Evolutionary conservation across 1,139 yeast species (phyloP).

Genomic region (Pichia sp.): DNA sequence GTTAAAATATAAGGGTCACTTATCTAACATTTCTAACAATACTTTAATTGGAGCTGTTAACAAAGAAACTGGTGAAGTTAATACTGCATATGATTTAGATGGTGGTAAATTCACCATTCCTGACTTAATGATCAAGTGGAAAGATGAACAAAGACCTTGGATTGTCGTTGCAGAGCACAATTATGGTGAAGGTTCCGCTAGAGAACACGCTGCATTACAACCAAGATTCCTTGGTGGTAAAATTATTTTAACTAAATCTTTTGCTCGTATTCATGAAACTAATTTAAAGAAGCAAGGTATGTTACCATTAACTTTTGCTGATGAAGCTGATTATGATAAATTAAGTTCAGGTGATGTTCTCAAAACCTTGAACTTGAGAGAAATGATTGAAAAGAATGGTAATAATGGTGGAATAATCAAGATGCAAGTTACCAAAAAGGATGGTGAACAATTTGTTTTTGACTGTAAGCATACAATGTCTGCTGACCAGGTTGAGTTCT

Average conservation of each 20-base stretch:
- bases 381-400: slow-evolving; percentile 76
- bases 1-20: slow-evolving; percentile 96
- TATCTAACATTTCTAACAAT: slow-evolving; percentile 91
- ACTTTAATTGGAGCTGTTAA: slow-evolving; percentile 96
- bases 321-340: slow-evolving; percentile 82
- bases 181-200: slow-evolving; percentile 98
- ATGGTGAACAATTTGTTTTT: slow-evolving; percentile 66
- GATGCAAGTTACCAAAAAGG: slow-evolving; percentile 66
- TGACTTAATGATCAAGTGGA: slow-evolving; percentile 96
- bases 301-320: slow-evolving; percentile 86
- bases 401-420: slow-evolving; percentile 77
- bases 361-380: slow-evolving; percentile 70
- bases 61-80: slow-evolving; percentile 94
- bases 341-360: slow-evolving; percentile 71
- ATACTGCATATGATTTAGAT: slow-evolving; percentile 81
- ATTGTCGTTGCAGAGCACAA: slow-evolving; percentile 94
- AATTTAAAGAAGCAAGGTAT: slow-evolving; percentile 94
- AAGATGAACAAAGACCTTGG: slow-evolving; percentile 80
- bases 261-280: slow-evolving; percentile 93
- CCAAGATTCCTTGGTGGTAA: slow-evolving; percentile 93
- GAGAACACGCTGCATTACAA: slow-evolving; percentile 97
- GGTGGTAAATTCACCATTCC: slow-evolving; percentile 79
- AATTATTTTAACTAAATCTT: slow-evolving; percentile 84
- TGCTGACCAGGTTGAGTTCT: slow-evolving; percentile 88
- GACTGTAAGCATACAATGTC: slow-evolving; percentile 93